phyloP scores from a whole-genome alignment of 108 stramenopile species.

The Epithemia pelagica region DNA sequence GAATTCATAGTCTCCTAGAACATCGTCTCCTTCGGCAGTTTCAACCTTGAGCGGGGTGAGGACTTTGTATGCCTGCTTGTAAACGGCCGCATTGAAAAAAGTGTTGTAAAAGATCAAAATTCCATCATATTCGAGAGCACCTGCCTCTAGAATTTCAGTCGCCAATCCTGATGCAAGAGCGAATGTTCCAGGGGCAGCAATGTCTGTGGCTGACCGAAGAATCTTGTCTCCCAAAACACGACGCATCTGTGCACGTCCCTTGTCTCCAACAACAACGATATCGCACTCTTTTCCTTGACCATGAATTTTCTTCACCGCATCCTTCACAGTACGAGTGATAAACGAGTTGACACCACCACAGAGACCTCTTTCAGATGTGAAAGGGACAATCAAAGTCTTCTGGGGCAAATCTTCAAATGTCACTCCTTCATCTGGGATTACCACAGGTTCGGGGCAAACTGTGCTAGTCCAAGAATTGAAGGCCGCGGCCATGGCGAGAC shows the following conservation, averaged over 20 bases:
- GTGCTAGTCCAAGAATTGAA: constrained; percentile 77
- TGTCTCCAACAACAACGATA: constrained; percentile 95
- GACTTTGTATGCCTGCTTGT: constrained; percentile 84
- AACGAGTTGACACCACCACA: constrained; percentile 98
- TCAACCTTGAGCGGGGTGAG: constrained; percentile 61
- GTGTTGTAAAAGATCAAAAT: constrained; percentile 79
- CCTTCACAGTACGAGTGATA: constrained; percentile 79
- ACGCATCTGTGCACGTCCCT: constrained; percentile 91
- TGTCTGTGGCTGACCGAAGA: constrained; percentile 62
- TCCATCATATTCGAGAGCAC: constrained; percentile 77
- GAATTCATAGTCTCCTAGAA: constrained; percentile 89
- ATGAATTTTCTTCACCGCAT: constrained; percentile 43
- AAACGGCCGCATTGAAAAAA: constrained; percentile 76
- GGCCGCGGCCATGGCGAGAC: constrained; percentile 55
- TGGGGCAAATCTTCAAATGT: constrained; percentile 83
- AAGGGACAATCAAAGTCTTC: constrained; percentile 84
- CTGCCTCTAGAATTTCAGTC: constrained; percentile 70
- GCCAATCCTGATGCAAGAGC: constrained; percentile 73
- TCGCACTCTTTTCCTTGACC: constrained; percentile 78
- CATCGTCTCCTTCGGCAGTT: constrained; percentile 50
- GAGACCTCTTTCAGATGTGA: constrained; percentile 96
- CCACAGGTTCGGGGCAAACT: constrained; percentile 42
- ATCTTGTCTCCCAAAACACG: constrained; percentile 61
- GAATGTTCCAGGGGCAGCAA: constrained; percentile 73
- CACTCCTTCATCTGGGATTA: constrained; percentile 44